phyloP scores from a whole-genome alignment of 192 early-diverging fungal species.

The Geranomyces variabilis region DNA sequence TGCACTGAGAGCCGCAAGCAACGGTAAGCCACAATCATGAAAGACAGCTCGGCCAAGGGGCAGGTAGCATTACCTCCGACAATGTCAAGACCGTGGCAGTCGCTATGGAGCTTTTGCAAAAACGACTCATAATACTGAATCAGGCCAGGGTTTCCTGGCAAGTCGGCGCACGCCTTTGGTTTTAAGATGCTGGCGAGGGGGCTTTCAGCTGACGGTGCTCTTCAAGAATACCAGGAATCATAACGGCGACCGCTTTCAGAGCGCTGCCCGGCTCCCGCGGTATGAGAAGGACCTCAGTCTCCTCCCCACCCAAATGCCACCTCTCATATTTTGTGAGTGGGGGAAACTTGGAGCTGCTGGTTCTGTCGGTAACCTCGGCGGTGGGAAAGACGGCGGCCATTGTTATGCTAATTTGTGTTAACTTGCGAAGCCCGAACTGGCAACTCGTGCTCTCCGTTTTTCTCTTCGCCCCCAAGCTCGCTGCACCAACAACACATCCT shows the following conservation, averaged over 20 bases:
- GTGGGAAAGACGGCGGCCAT: no score
- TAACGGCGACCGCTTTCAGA: background rate
- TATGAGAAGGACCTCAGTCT: slow-evolving; percentile 10
- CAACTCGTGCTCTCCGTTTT: no score
- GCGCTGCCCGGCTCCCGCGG: background rate
- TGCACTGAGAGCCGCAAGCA: slow-evolving; percentile 45
- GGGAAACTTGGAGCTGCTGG: no score
- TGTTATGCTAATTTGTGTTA: no score
- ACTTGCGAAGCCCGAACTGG: no score
- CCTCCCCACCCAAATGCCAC: background rate
- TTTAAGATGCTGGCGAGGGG: no score
- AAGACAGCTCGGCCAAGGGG: no score
- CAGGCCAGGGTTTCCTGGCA: slow-evolving; percentile 79
- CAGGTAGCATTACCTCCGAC: slow-evolving; percentile 23
- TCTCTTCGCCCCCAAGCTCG: no score
- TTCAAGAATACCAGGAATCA: background rate
- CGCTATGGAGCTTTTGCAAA: slow-evolving; percentile 41
- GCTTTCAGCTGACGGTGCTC: background rate
- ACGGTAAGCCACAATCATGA: background rate
- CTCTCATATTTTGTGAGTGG: background rate
- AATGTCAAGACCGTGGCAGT: slow-evolving; percentile 2
- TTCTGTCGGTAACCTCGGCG: no score
- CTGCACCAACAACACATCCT: no score
- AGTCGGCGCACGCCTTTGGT: no score
- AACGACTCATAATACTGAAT: slow-evolving; percentile 83